Base-by-base conservation (phyloP, 768 basidiomycete species). In the Trametes coccinea region DNA sequence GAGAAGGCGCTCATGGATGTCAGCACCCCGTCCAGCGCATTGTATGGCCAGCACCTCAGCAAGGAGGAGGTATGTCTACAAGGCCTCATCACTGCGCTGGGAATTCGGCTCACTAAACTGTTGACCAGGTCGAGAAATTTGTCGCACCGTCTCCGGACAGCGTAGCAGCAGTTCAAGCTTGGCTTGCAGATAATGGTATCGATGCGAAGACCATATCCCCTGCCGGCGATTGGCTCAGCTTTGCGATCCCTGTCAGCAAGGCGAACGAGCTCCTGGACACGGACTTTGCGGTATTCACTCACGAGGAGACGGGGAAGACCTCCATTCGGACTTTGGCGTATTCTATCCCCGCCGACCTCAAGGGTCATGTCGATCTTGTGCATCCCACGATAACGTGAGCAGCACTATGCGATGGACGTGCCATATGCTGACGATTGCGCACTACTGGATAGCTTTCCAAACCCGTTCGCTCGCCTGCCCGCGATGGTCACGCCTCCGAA, bases 11-110 rank as follows among this genome's bases (percentile, higher is more conserved):
- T 78, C 30, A 67, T 71, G 62, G 75, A 71, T 47, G 76, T 78
- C 66, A 76, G 75, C 62, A 73, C 72, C 5, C 78, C 79, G 6
- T 65, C 68, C n/a, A 78, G 71, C 64, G 62, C 70, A 6, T 53
- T 67, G 9, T 78, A 75, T 63, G 75, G 78, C 29, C 71, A 78
- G 65, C 73, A 74, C 60, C 60, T 80, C 43, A 72, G 65, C 62
- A 70, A 72, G 63, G 77, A 75, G 27, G 71, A 79, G 72, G 78
- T 80, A 59, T 33, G 64, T 16, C 11, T 17, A 14, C 43, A 5
- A 58, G 49, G 27, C 13, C 3, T 22, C 9, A 2, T 5, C 14
- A 7, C 56, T 74, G 31, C 14, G 29, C 7, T 5, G 6, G 39
- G 1, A 6, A 14, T 1, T 0, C 3, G 74, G 9, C 34, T 14